Conservation (phyloP, 164 flowering plant genomes). For the Magnolia changhungtana region DNA sequence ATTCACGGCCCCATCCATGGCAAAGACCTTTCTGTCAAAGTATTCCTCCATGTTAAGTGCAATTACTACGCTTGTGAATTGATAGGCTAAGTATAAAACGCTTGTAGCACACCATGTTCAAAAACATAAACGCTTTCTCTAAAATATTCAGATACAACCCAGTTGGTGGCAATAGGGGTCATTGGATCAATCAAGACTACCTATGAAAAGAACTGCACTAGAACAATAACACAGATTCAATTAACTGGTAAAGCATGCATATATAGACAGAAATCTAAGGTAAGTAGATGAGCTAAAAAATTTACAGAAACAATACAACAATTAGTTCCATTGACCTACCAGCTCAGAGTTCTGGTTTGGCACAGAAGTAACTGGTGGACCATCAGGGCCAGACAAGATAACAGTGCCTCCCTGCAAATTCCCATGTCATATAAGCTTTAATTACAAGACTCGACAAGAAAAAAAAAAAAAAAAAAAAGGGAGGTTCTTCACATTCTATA, state of each 20-base stretch:
- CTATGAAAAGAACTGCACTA: too few relatives aligned
- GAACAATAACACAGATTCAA: too few relatives aligned
- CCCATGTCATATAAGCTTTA: constrained; percentile 16
- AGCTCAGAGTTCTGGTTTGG: constrained; percentile 86
- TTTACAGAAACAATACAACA: background rate
- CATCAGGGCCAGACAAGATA: constrained; percentile 93
- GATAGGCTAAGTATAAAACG: too few relatives aligned
- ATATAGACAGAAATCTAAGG: background rate
- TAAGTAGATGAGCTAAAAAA: background rate
- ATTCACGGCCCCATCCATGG: too few relatives aligned
- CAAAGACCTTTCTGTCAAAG: too few relatives aligned
- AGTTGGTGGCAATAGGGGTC: too few relatives aligned
- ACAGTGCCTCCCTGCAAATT: constrained; percentile 81
- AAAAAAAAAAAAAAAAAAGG: background rate
- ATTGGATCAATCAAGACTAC: too few relatives aligned
- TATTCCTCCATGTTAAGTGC: too few relatives aligned
- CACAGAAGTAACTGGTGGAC: constrained; percentile 85
- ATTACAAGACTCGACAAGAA: background rate
- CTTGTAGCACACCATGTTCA: too few relatives aligned
- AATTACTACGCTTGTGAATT: too few relatives aligned
- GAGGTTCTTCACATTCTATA: background rate
- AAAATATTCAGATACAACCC: too few relatives aligned
- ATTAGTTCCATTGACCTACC: constrained; percentile 39
- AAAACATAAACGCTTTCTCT: too few relatives aligned
- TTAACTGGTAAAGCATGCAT: background rate